Conservation (phyloP, 768 basidiomycete species). For the Hygrophorus pudorinus region DNA sequence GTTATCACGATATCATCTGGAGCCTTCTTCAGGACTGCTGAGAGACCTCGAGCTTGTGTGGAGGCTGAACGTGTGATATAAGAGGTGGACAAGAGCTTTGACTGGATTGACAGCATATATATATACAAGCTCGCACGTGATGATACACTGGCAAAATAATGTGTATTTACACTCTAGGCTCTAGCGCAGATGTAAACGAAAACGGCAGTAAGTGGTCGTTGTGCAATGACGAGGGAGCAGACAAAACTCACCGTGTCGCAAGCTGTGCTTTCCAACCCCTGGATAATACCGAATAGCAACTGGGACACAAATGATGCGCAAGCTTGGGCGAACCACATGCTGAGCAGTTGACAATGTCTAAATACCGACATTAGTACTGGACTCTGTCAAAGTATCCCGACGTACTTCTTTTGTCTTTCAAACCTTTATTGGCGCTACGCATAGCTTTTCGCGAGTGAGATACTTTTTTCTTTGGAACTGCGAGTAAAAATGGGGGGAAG, state of each 20-base stretch:
- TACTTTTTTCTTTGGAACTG: constrained; percentile 89
- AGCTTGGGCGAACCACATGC: constrained; percentile 84
- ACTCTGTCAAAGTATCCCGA: constrained; percentile 6
- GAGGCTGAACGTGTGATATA: constrained; percentile 25
- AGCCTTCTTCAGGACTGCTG: constrained; percentile 48
- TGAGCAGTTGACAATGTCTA: constrained; percentile 88
- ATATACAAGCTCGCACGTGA: too few relatives aligned
- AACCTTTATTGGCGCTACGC: constrained; percentile 88
- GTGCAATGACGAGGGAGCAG: too few relatives aligned
- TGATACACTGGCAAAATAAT: too few relatives aligned
- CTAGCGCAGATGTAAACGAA: too few relatives aligned
- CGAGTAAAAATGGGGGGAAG: constrained; percentile 79
- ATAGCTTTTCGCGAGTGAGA: constrained; percentile 94
- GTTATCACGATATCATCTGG: constrained; percentile 86
- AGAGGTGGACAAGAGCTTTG: constrained; percentile 17
- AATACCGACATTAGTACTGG: background rate
- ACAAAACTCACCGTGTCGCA: too few relatives aligned
- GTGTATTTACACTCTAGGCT: too few relatives aligned
- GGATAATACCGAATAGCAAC: constrained; percentile 66
- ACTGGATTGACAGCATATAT: too few relatives aligned
- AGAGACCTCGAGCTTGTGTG: constrained; percentile 33
- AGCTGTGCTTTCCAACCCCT: constrained; percentile 49
- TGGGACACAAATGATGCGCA: constrained; percentile 77
- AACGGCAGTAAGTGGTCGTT: too few relatives aligned
- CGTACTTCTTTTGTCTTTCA: constrained; percentile 89